A percentile compares a stretch with the other conserved stretches of the same genome.
These are phyloP conservation scores for Candida corydali DNA, from an alignment of 805 yeast species.

Conservation along the genomic window DNA sequence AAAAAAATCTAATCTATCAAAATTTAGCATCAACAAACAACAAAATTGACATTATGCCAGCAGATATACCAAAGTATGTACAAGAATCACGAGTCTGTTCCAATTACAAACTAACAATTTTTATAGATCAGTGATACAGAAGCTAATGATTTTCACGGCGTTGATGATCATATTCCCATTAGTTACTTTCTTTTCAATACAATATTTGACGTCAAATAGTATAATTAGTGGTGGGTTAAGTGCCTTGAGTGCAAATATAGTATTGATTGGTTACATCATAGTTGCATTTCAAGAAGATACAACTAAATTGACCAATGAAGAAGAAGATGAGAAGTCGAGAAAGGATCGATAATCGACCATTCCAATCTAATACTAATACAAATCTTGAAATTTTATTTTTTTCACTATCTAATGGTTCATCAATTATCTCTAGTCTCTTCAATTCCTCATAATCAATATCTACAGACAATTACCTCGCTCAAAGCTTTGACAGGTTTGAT, in stretches of 20 bases:
- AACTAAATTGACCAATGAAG: constrained; percentile 24
- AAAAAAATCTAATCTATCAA: too few relatives aligned
- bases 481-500: constrained; percentile 50
- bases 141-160: constrained; percentile 68
- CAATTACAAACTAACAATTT: constrained; percentile 8
- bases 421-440: constrained; percentile 47
- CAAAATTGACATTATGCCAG: constrained; percentile 13
- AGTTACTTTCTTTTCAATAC: constrained; percentile 54
- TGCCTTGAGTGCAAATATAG: constrained; percentile 71
- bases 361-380: too few relatives aligned
- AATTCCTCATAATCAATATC: constrained; percentile 38
- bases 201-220: constrained; percentile 47
- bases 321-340: constrained; percentile 14
- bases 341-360: constrained; percentile 8
- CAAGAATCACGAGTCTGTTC: too few relatives aligned
- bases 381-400: background rate
- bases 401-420: constrained; percentile 43
- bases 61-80: constrained; percentile 42
- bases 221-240: constrained; percentile 77
- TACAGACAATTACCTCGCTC: constrained; percentile 44
- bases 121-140: constrained; percentile 55
- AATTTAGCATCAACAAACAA: background rate
- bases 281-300: constrained; percentile 72
- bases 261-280: constrained; percentile 65
- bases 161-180: constrained; percentile 73